Evolutionary conservation across 257 asterid species (phyloP).

Genomic region (Nemophila menziesii): DNA sequence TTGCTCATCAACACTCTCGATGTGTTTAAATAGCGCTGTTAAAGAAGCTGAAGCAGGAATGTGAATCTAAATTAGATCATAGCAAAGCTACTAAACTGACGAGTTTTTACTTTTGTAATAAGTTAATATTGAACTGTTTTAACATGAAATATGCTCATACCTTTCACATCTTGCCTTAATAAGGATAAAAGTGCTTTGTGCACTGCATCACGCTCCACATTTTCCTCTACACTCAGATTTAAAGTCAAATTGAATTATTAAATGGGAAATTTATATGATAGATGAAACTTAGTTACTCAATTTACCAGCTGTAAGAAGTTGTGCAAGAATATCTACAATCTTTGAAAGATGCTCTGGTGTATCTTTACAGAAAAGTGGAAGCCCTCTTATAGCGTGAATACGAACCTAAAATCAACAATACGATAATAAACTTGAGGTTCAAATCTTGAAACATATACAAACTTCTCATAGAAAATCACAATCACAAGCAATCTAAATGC

Average conservation of each 20-base stretch:
- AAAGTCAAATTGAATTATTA: conserved; percentile 7
- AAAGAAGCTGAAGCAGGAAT: conserved; percentile 56
- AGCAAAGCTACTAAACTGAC: conserved; percentile 3
- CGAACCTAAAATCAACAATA: conserved; percentile 41
- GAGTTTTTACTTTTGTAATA: background rate
- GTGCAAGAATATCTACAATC: conserved; percentile 92
- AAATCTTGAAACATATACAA: background rate
- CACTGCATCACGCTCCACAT: conserved; percentile 96
- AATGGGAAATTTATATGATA: background rate
- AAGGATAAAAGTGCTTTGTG: conserved; percentile 85
- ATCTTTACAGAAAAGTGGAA: conserved; percentile 95
- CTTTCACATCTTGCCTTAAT: conserved; percentile 85
- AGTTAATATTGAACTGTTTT: background rate
- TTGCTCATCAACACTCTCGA: conserved; percentile 83
- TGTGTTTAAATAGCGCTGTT: conserved; percentile 85
- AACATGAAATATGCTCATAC: conserved; percentile 16
- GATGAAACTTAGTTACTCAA: conserved; percentile 8
- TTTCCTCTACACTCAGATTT: conserved; percentile 49
- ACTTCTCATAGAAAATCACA: background rate
- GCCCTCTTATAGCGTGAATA: conserved; percentile 94
- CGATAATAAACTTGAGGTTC: conserved; percentile 5
- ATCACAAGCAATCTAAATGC: background rate
- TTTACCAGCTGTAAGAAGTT: conserved; percentile 89
- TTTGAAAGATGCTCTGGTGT: conserved; percentile 90
- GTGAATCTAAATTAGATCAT: conserved; percentile 9